Conservation (phyloP, 345 rosid genomes). For the Mangifera indica region DNA sequence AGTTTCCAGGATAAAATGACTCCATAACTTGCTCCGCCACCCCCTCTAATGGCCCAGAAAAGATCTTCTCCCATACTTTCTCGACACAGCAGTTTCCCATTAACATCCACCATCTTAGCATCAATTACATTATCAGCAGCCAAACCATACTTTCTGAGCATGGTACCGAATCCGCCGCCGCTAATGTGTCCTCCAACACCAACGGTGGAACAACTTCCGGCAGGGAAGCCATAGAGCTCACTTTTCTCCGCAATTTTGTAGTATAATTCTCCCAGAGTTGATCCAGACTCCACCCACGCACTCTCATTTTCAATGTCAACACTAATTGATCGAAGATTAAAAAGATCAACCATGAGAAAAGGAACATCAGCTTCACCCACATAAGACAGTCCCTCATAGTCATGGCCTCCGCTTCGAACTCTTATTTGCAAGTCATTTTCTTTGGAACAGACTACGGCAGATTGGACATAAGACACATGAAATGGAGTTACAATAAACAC, state of each 20-base stretch:
- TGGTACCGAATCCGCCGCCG: constrained; percentile 42
- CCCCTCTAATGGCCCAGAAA: constrained; percentile 47
- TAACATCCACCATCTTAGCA: constrained; percentile 30
- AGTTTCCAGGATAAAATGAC: constrained; percentile 32
- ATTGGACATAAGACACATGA: constrained; percentile 11
- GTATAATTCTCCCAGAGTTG: constrained; percentile 41
- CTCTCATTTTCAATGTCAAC: constrained; percentile 17
- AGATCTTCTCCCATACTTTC: constrained; percentile 41
- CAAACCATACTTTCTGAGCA: constrained; percentile 37
- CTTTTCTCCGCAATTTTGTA: constrained; percentile 26
- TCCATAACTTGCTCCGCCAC: constrained; percentile 44
- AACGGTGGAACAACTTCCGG: constrained; percentile 38
- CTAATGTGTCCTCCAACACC: constrained; percentile 47
- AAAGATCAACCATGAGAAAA: constrained; percentile 35
- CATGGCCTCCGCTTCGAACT: constrained; percentile 28
- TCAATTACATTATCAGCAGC: constrained; percentile 35
- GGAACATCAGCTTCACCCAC: constrained; percentile 18
- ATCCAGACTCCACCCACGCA: constrained; percentile 41
- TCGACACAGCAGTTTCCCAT: constrained; percentile 29
- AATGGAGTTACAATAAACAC: background rate
- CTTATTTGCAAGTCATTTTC: constrained; percentile 5
- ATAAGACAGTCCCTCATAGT: constrained; percentile 29
- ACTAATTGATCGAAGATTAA: constrained; percentile 20
- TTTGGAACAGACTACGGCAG: constrained; percentile 9
- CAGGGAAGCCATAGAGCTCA: constrained; percentile 34